These are phyloP conservation scores for Penicillium pancosmium DNA, from an alignment of 495 filamentous ascomycete species.

Conservation along the genomic window DNA sequence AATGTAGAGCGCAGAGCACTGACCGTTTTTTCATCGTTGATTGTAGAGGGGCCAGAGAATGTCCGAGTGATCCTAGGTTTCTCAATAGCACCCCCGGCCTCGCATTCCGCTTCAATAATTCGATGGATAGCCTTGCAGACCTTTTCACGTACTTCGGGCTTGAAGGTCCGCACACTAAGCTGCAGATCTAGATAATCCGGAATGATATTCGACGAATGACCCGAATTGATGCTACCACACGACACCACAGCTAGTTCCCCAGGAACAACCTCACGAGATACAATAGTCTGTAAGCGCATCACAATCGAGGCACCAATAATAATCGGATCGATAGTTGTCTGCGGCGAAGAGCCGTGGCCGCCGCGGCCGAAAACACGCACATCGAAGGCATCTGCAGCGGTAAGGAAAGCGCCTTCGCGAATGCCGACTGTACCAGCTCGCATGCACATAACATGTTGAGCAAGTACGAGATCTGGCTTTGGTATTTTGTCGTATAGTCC, in stretches of 20 bases:
- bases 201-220: slow-evolving; percentile 57
- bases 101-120: slow-evolving; percentile 57
- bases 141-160: slow-evolving; percentile 39
- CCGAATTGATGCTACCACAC: slow-evolving; percentile 53
- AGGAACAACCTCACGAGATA: slow-evolving; percentile 55
- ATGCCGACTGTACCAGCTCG: slow-evolving; percentile 43
- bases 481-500: slow-evolving; percentile 55
- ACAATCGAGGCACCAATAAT: slow-evolving; percentile 56
- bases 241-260: slow-evolving; percentile 57
- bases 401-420: slow-evolving; percentile 30
- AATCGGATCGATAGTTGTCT: slow-evolving; percentile 58
- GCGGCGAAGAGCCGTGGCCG: slow-evolving; percentile 55
- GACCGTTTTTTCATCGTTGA: slow-evolving; percentile 53
- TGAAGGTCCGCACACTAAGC: slow-evolving; percentile 50
- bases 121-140: slow-evolving; percentile 51
- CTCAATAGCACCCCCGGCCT: slow-evolving; percentile 42
- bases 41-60: slow-evolving; percentile 47
- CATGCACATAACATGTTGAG: slow-evolving; percentile 58
- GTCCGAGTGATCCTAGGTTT: slow-evolving; percentile 43
- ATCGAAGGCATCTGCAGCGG: slow-evolving; percentile 45
- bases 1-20: slow-evolving; percentile 44
- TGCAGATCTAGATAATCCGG: slow-evolving; percentile 51
- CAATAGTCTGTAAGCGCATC: slow-evolving; percentile 57
- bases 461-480: slow-evolving; percentile 58
- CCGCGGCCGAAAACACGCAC: slow-evolving; percentile 53